Percentiles rank a stretch among this genome's conserved stretches.
These are phyloP conservation scores for Blastomyces percursus DNA, from an alignment of 2,329 filamentous ascomycete genomes.

Conservation along the genomic window DNA sequence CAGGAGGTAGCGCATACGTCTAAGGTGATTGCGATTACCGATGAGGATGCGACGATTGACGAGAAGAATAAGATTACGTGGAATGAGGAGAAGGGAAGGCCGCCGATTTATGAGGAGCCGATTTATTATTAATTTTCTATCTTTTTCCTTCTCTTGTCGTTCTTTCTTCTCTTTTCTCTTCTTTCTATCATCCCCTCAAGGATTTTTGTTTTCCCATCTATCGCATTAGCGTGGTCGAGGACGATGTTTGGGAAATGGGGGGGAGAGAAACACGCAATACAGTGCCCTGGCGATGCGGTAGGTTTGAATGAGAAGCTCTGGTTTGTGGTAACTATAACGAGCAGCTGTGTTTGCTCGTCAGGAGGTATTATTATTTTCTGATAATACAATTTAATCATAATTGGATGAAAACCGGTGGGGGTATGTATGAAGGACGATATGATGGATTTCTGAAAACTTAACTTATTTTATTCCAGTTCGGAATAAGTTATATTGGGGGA, in stretches of 20 bases:
- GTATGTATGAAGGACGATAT: background rate
- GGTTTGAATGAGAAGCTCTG: background rate
- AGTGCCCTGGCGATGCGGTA: background rate
- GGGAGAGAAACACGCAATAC: background rate
- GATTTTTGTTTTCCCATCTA: background rate
- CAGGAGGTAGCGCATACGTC: conserved; percentile 66
- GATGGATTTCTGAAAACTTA: background rate
- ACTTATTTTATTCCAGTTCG: background rate
- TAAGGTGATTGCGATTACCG: conserved; percentile 65
- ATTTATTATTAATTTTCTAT: conserved; percentile 36
- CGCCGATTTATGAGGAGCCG: conserved; percentile 51
- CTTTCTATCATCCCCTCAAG: background rate
- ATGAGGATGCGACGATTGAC: conserved; percentile 60
- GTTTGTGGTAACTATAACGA: background rate
- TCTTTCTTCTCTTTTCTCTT: background rate
- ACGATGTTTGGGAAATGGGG: too few species aligned
- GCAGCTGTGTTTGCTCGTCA: background rate
- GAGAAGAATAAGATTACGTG: conserved; percentile 58
- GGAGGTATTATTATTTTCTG: background rate
- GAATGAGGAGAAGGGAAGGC: conserved; percentile 44
- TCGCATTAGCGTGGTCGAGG: background rate
- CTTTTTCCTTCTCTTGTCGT: background rate
- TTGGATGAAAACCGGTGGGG: background rate
- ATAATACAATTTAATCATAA: conserved; percentile 1
- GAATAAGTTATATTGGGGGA: background rate